Percentiles rank a stretch among this genome's conserved stretches.
These are phyloP conservation scores for Naganishia kalamii DNA, from an alignment of 768 basidiomycete species.

Conservation along the genomic window DNA sequence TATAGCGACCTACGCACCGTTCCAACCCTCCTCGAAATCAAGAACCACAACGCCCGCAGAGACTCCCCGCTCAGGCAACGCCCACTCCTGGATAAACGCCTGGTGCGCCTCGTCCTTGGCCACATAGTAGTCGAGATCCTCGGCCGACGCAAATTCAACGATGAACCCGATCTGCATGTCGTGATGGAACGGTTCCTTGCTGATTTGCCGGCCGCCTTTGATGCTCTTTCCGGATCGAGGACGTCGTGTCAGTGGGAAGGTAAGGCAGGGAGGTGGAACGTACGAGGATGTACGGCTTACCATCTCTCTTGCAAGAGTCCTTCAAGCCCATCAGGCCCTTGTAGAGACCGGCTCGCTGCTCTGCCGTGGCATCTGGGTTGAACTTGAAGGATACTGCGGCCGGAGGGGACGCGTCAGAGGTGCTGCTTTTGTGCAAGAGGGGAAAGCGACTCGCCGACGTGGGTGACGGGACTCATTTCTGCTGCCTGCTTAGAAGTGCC, in stretches of 20 bases:
- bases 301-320: slow-evolving; percentile 13
- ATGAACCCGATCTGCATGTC: slow-evolving; percentile 8
- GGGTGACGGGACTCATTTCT: slow-evolving; percentile 10
- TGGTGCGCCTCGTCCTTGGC: slow-evolving; percentile 8
- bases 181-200: slow-evolving; percentile 1
- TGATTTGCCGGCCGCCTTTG: slow-evolving; percentile 16
- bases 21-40: slow-evolving; percentile 13
- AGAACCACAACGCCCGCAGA: slow-evolving; percentile 2
- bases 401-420: background rate
- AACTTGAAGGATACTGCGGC: slow-evolving; percentile 14
- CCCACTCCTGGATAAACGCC: background rate
- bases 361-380: background rate
- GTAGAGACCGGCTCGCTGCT: slow-evolving; percentile 1
- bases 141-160: slow-evolving; percentile 6
- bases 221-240: slow-evolving; percentile 2
- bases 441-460: slow-evolving; percentile 3
- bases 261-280: background rate
- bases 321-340: slow-evolving; percentile 8
- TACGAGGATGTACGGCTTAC: slow-evolving; percentile 21
- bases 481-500: background rate
- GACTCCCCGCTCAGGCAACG: background rate
- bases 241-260: background rate
- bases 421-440: background rate
- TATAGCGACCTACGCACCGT: too few relatives aligned
- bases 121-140: slow-evolving; percentile 18